Evolutionary conservation across 805 yeast genomes (phyloP).

Genomic region (Wilhelminamyces savonicus): DNA sequence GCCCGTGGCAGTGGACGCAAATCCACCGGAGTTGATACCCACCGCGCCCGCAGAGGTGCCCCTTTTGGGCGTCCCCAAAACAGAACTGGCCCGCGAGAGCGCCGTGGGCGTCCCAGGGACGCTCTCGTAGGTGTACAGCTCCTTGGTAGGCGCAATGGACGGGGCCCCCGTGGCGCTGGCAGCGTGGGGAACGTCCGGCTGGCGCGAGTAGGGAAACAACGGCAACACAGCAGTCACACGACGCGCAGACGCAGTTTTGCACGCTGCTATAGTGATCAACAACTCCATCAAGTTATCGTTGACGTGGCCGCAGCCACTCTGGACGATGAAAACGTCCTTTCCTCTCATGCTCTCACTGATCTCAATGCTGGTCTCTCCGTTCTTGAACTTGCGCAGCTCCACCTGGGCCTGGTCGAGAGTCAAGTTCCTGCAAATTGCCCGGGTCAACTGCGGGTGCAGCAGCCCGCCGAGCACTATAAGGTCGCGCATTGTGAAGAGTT

Average conservation of each 20-base stretch:
- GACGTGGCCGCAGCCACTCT: slow-evolving; percentile 81
- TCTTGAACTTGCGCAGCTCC: slow-evolving; percentile 58
- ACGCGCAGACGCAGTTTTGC: slow-evolving; percentile 85
- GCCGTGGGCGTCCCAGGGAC: slow-evolving; percentile 48
- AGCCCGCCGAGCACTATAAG: slow-evolving; percentile 86
- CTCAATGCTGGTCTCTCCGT: slow-evolving; percentile 91
- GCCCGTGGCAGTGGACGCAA: no score
- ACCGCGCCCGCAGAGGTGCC: no score
- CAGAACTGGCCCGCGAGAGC: slow-evolving; percentile 10
- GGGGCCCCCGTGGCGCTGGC: slow-evolving; percentile 65
- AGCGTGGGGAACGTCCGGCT: slow-evolving; percentile 87
- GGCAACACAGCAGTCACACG: slow-evolving; percentile 91
- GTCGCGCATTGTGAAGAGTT: slow-evolving; percentile 64
- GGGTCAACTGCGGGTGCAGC: slow-evolving; percentile 76
- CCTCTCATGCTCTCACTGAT: slow-evolving; percentile 88
- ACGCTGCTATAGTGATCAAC: slow-evolving; percentile 80
- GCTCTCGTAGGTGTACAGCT: slow-evolving; percentile 42
- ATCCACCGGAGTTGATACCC: no score
- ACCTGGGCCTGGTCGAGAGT: slow-evolving; percentile 70
- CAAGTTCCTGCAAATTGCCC: slow-evolving; percentile 67
- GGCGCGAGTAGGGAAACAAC: slow-evolving; percentile 91
- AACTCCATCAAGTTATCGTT: slow-evolving; percentile 83
- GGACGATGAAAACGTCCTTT: slow-evolving; percentile 89
- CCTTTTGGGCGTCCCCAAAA: no score
- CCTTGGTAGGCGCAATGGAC: slow-evolving; percentile 25